Percentiles rank a stretch among this genome's conserved stretches.
Conservation (phyloP, 192 early-diverging fungal genomes). For the Podila horticola region DNA sequence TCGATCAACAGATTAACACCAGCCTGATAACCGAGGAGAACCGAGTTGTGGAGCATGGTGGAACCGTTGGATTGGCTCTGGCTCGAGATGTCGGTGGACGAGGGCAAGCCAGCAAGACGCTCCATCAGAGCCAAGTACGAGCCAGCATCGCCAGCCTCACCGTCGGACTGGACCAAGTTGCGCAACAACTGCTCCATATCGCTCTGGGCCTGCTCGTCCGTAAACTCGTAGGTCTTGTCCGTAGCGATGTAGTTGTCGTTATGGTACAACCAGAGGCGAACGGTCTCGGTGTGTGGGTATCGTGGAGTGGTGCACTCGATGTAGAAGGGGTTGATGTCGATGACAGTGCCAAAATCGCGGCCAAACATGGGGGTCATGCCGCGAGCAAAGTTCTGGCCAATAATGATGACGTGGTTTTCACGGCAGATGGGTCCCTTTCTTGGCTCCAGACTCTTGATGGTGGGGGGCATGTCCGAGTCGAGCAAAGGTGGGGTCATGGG, state of each 20-base stretch:
- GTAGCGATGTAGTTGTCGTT: slow-evolving; percentile 35
- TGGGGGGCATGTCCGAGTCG: slow-evolving; percentile 23
- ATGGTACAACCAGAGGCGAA: slow-evolving; percentile 37
- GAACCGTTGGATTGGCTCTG: slow-evolving; percentile 45
- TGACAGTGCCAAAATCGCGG: slow-evolving; percentile 33
- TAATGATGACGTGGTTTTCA: slow-evolving; percentile 53
- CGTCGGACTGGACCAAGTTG: slow-evolving; percentile 38
- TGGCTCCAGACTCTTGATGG: slow-evolving; percentile 39
- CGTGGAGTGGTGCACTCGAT: slow-evolving; percentile 48
- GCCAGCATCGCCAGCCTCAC: slow-evolving; percentile 25
- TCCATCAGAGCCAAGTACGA: slow-evolving; percentile 32
- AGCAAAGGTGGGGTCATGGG: slow-evolving; percentile 33
- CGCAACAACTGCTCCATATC: slow-evolving; percentile 48
- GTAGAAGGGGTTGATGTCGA: slow-evolving; percentile 45
- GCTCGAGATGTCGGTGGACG: slow-evolving; percentile 37
- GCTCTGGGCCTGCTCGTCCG: slow-evolving; percentile 44
- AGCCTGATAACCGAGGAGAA: slow-evolving; percentile 36
- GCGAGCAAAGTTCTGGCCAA: slow-evolving; percentile 42
- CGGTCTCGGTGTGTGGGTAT: slow-evolving; percentile 38
- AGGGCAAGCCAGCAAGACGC: slow-evolving; percentile 24
- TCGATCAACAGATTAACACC: slow-evolving; percentile 40
- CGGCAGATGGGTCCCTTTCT: slow-evolving; percentile 41
- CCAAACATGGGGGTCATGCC: slow-evolving; percentile 52
- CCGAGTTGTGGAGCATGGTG: slow-evolving; percentile 50
- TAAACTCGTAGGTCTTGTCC: slow-evolving; percentile 46